Evolutionary conservation across 495 filamentous ascomycete genomes (phyloP), one percentile per base, ranked within the genome.

Genomic region (Lasiosphaeris hirsuta): DNA sequence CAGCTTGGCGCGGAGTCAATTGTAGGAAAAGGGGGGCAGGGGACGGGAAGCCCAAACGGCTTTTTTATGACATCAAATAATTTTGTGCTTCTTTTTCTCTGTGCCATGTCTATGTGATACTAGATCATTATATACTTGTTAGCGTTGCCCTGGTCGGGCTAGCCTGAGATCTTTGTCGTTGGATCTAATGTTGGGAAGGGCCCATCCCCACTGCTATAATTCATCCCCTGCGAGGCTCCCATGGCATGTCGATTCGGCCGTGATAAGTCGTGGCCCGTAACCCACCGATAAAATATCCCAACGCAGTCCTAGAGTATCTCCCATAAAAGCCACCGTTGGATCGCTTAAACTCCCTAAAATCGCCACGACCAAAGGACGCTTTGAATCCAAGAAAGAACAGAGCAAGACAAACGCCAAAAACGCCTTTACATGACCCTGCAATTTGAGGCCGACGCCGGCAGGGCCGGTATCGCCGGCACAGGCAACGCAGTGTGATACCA

Each of bases 401-500:
- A 30, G 5, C 19, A 54, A 51, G 30, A 52, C 46, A 44, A 41
- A 40, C 59, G 23, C 53, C 42, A 1, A 36, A 43, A 60, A 69
- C 57, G 53, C 61, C 55, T 15, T 60, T 56, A 80, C 76, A 80
- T 78, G 41, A 80, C 58, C 37, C 35, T 55, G 48, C 77, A 75
- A 18, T 51, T 64, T 10, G 51, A 59, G 42, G 44, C 41, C 5
- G 56, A 46, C 10, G 46, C 53, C 17, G 62, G 57, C 43, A 68
- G 39, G 5, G 43, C 37, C 17, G 59, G 53, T 47, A 69, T 56
- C 7, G 60, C 44, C 11, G 71, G 69, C 13, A 69, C 56, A 18
- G 54, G 62, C 40, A 76, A 46, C 9, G 72, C 69, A 8, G 66
- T 69, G 35, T 80, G 77, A 38, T 67, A 67, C 76, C 76, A 80